phyloP scores from a whole-genome alignment of 495 filamentous ascomycete genomes.

The Baudoinia panamericana region DNA sequence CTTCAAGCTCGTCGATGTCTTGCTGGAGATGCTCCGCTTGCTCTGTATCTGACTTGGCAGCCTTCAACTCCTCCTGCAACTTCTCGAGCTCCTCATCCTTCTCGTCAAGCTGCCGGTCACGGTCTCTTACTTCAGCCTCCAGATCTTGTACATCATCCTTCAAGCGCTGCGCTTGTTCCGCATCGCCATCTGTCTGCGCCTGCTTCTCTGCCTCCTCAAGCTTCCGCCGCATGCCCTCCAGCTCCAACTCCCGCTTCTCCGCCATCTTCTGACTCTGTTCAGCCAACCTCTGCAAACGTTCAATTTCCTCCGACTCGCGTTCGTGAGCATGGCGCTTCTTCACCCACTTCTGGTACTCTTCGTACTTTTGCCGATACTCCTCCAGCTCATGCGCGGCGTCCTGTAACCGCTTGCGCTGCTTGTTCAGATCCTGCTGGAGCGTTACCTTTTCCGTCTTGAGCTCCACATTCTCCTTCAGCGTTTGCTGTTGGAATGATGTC shows the following conservation, averaged over 20 bases:
- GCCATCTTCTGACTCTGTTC: constrained; percentile 26
- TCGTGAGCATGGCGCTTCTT: constrained; percentile 59
- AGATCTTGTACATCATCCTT: constrained; percentile 56
- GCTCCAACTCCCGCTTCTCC: constrained; percentile 31
- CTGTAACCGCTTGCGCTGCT: constrained; percentile 65
- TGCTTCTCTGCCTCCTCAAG: constrained; percentile 28
- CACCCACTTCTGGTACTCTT: constrained; percentile 64
- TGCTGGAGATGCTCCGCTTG: constrained; percentile 14
- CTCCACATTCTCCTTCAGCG: constrained; percentile 87
- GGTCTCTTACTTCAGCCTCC: constrained; percentile 51
- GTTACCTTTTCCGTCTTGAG: constrained; percentile 82
- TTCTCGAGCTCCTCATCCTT: constrained; percentile 45
- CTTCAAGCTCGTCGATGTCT: constrained; percentile 20
- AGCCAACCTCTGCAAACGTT: constrained; percentile 33
- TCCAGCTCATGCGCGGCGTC: constrained; percentile 72
- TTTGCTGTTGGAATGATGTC: constrained; percentile 71
- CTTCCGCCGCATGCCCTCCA: constrained; percentile 21
- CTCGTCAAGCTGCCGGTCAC: constrained; percentile 46
- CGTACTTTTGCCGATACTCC: constrained; percentile 58
- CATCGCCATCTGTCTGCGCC: constrained; percentile 20
- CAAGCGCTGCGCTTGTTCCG: constrained; percentile 47
- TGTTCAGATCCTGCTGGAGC: constrained; percentile 71
- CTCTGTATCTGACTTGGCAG: constrained; percentile 12
- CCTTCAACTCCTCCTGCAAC: constrained; percentile 39
- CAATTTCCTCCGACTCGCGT: constrained; percentile 45